Evolutionary conservation across 2,329 filamentous ascomycete genomes (phyloP), one percentile per base, ranked within the genome.

Genomic region (Nemania serpens): DNA sequence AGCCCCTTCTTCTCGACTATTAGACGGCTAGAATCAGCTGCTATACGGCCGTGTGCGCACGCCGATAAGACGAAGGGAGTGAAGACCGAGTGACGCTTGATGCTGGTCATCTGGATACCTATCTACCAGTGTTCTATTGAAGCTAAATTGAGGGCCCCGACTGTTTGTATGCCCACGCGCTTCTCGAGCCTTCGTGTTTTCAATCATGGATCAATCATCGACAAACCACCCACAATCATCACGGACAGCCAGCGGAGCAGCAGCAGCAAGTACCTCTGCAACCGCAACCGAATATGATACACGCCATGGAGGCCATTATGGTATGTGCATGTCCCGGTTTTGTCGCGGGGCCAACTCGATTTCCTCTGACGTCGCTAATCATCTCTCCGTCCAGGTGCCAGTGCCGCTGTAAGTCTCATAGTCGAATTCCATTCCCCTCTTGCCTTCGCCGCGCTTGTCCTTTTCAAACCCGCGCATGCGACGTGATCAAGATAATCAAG

Each of bases 251-350:
- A 59, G 64, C 55, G 68, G 63, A 54, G 55, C 57, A 61, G 59
- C 61, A 53, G 64, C 59, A 34, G 55, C 58, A 34, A 60, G 58
- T 25, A 52, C 59, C 12, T 58, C 62, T 34, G 62, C 52, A 52
- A 58, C 63, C 59, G 33, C 66, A 45, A 65, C 65, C 47, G 82
- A 85, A n/a, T 93, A 93, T 75, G 89, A 93, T 76, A 86, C 86
- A 52, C 83, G 80, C 68, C 87, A 90, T 73, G 90, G 89, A 63
- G 90, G 90, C 55, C 90, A 93, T 76, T 93, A 92, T 79, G 89
- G 90, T 91, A 79, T 77, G 83, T 75, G 65, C 64, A 65, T 68
- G 64, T 68, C 64, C 50, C 11, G 64, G 62, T 59, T 50, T 58
- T 66, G 54, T 71, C 66, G 67, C 67, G 63, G 66, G 39, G 55